phyloP scores from a whole-genome alignment of 2,329 filamentous ascomycete genomes.

The Phoma herbarum region DNA sequence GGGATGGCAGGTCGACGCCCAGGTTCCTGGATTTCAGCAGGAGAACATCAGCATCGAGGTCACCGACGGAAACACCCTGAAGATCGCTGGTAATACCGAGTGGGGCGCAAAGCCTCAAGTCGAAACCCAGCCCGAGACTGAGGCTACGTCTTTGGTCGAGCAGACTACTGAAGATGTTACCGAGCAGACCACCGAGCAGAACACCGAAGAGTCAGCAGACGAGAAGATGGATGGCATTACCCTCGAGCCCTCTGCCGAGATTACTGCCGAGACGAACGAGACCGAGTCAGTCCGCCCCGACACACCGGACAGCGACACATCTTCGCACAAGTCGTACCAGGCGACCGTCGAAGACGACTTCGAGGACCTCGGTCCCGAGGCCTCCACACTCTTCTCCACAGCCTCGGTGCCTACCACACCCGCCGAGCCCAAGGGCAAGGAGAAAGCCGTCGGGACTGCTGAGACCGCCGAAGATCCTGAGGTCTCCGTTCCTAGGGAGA shows the following conservation, averaged over 20 bases:
- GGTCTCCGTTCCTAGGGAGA: constrained; percentile 22
- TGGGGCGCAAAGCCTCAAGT: constrained; percentile 27
- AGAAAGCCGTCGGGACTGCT: constrained; percentile 36
- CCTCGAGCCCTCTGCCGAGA: constrained; percentile 30
- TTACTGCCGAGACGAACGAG: constrained; percentile 12
- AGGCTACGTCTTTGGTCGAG: constrained; percentile 6
- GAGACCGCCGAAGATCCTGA: constrained; percentile 15
- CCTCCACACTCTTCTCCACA: constrained; percentile 38
- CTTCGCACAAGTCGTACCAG: constrained; percentile 47
- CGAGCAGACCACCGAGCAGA: not conserved
- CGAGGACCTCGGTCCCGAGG: constrained; percentile 47
- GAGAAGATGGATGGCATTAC: constrained; percentile 33
- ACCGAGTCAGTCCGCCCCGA: constrained; percentile 22
- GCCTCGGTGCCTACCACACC: constrained; percentile 23
- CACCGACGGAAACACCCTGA: constrained; percentile 46
- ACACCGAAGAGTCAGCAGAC: constrained; percentile 13
- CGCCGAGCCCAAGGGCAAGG: constrained; percentile 38
- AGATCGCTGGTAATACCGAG: constrained; percentile 43
- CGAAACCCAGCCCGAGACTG: constrained; percentile 17
- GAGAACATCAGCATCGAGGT: constrained; percentile 49
- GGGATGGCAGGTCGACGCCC: constrained; percentile 45
- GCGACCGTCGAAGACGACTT: constrained; percentile 50
- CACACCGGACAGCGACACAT: constrained; percentile 40
- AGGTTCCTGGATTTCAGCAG: constrained; percentile 45
- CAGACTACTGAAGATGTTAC: not conserved